Evolutionary conservation across 106 monocot genomes (phyloP).

Genomic region (Dendrobium huoshanense): DNA sequence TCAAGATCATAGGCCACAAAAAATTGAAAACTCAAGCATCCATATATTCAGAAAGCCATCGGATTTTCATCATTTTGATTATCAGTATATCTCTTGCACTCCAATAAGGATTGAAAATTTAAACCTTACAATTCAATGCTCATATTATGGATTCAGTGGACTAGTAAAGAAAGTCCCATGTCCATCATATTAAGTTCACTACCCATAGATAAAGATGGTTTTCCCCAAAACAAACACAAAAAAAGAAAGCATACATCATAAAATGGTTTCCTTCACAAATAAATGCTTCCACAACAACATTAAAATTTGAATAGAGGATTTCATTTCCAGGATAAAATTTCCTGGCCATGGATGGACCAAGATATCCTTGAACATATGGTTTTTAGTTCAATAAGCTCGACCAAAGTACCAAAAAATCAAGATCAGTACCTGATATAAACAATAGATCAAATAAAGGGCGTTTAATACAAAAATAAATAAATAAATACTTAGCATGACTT

Average conservation of each 20-base stretch:
- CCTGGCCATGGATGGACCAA: background rate
- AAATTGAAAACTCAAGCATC: too few species aligned
- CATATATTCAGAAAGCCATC: too few species aligned
- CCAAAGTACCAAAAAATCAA: background rate
- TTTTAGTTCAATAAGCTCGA: background rate
- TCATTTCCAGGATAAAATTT: background rate
- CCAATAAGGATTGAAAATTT: too few species aligned
- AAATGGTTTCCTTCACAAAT: background rate
- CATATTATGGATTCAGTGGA: too few species aligned
- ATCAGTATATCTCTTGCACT: too few species aligned
- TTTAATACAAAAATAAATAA: background rate
- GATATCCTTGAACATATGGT: background rate
- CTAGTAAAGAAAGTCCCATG: too few species aligned
- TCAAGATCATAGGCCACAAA: too few species aligned
- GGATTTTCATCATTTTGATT: too few species aligned
- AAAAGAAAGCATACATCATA: background rate
- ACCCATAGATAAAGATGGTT: background rate
- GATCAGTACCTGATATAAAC: background rate
- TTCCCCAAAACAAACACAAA: background rate
- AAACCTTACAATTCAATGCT: too few species aligned
- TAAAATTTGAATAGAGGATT: background rate
- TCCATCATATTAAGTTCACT: background rate
- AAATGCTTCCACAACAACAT: background rate
- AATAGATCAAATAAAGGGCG: background rate
- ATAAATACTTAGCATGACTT: background rate